phyloP scores from a whole-genome alignment of 345 rosid genomes.

The Citrus medica region DNA sequence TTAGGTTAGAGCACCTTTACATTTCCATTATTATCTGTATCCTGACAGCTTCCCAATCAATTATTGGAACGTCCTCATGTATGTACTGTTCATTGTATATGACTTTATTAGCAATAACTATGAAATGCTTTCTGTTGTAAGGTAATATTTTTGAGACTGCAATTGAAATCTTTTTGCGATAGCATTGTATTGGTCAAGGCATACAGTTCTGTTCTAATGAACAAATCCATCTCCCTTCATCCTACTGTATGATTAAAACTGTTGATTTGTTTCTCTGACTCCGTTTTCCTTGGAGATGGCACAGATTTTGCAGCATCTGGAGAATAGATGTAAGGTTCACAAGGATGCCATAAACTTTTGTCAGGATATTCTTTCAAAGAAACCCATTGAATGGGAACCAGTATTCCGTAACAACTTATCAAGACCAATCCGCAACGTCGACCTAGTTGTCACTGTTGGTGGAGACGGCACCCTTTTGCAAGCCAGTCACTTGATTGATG shows the following conservation, averaged over 20 bases:
- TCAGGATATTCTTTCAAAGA: slow-evolving; percentile 58
- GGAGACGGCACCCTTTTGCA: slow-evolving; percentile 97
- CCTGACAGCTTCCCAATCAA: background rate
- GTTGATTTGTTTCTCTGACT: background rate
- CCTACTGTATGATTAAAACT: background rate
- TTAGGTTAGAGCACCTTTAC: background rate
- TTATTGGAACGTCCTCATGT: background rate
- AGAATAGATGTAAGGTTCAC: slow-evolving; percentile 71
- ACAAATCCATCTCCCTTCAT: background rate
- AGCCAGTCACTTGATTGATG: slow-evolving; percentile 85
- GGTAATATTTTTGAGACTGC: background rate
- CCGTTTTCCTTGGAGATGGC: background rate
- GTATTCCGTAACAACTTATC: slow-evolving; percentile 51
- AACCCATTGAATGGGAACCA: slow-evolving; percentile 65
- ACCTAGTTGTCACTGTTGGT: slow-evolving; percentile 85
- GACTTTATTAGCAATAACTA: background rate
- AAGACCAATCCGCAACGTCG: slow-evolving; percentile 54
- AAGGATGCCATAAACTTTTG: slow-evolving; percentile 62
- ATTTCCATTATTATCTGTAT: background rate
- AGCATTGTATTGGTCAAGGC: background rate
- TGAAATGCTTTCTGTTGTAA: background rate
- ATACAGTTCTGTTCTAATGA: too few relatives aligned
- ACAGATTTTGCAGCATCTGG: slow-evolving; percentile 57
- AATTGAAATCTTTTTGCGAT: background rate
- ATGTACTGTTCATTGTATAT: background rate